These are phyloP conservation scores for Colletotrichum viniferum DNA, from an alignment of 2,329 filamentous ascomycete genomes.

Conservation along the genomic window DNA sequence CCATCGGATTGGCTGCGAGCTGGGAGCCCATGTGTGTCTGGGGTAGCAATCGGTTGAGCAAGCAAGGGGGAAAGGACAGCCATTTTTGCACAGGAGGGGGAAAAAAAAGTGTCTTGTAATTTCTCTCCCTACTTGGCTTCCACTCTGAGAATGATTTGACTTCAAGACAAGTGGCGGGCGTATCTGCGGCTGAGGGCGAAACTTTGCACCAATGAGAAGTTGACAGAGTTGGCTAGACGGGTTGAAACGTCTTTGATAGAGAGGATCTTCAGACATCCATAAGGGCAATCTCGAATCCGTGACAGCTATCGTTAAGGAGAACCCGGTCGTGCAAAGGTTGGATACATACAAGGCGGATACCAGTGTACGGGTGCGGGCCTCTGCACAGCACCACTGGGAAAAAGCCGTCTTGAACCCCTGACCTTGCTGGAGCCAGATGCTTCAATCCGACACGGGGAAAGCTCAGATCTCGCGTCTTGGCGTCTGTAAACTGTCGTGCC, in stretches of 20 bases:
- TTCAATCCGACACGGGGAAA: constrained; percentile 8
- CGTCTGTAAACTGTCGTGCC: not conserved
- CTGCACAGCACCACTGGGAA: not conserved
- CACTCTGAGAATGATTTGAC: not conserved
- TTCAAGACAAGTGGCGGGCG: not conserved
- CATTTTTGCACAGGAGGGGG: not conserved
- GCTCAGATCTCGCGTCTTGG: constrained; percentile 17
- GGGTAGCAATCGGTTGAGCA: not conserved
- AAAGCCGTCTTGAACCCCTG: not conserved
- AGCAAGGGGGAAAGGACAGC: not conserved
- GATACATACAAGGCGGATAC: not conserved
- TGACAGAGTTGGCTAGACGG: not conserved
- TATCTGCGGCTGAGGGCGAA: not conserved
- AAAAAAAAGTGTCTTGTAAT: not conserved
- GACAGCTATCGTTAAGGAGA: not conserved
- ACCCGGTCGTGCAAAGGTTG: not conserved
- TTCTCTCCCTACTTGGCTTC: not conserved
- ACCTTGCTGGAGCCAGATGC: not conserved
- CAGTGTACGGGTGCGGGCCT: not conserved
- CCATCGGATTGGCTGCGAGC: not conserved
- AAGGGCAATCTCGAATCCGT: not conserved
- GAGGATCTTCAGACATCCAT: not conserved
- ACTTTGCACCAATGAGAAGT: not conserved
- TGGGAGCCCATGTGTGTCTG: not conserved
- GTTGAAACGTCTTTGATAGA: constrained; percentile 3